Conservation (phyloP, 352 stramenopile genomes). For the Stramenopiles sp. region DNA sequence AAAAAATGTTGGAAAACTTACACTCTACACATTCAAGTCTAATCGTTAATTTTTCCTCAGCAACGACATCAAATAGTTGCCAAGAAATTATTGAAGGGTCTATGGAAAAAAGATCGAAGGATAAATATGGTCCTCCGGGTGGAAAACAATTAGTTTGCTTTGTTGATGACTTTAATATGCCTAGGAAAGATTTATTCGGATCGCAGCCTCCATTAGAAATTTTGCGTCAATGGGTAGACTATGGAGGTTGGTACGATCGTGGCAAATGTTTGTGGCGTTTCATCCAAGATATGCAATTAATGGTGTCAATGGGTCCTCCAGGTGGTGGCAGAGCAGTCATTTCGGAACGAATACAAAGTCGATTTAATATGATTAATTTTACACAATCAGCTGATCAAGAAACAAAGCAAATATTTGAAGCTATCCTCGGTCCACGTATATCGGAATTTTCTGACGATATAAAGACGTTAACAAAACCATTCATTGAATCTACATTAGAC, state of each 20-base stretch:
- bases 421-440: slow-evolving; percentile 69
- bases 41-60: slow-evolving; percentile 69
- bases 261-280: slow-evolving; percentile 67
- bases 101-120: slow-evolving; percentile 31
- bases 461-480: slow-evolving; percentile 29
- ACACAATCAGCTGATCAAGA: slow-evolving; percentile 60
- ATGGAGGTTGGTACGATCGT: slow-evolving; percentile 77
- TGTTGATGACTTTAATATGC: slow-evolving; percentile 86
- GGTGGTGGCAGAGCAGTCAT: slow-evolving; percentile 62
- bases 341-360: slow-evolving; percentile 59
- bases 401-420: slow-evolving; percentile 71
- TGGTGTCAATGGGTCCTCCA: slow-evolving; percentile 68
- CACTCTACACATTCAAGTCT: slow-evolving; percentile 25
- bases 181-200: slow-evolving; percentile 73
- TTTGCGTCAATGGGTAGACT: slow-evolving; percentile 76
- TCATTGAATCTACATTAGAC: slow-evolving; percentile 57
- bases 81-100: background rate
- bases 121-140: slow-evolving; percentile 63
- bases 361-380: slow-evolving; percentile 72
- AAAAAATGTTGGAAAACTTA: slow-evolving; percentile 71
- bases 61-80: slow-evolving; percentile 56
- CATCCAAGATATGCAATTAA: slow-evolving; percentile 71
- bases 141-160: slow-evolving; percentile 76
- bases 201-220: slow-evolving; percentile 82
- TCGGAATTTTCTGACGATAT: slow-evolving; percentile 58